Conservation (phyloP, 2,329 filamentous ascomycete genomes). For the Huntiella abstrusa region DNA sequence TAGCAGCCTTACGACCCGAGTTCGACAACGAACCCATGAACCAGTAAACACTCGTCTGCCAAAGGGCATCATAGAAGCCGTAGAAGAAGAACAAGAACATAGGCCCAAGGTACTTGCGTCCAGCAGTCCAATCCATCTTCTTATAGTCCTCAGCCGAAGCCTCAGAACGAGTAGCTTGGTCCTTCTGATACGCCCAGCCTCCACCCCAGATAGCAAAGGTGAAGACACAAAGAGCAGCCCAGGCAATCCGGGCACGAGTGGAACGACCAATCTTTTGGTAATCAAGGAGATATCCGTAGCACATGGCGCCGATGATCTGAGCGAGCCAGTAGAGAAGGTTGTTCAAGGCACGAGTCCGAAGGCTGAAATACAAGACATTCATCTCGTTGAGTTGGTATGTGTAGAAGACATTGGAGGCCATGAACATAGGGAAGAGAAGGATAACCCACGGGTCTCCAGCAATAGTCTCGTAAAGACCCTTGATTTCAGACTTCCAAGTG, state of each 20-base stretch:
- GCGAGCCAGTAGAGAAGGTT: constrained; percentile 60
- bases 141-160: constrained; percentile 15
- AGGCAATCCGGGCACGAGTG: constrained; percentile 45
- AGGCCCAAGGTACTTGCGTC: constrained; percentile 47
- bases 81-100: constrained; percentile 88
- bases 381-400: constrained; percentile 37
- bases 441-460: constrained; percentile 52
- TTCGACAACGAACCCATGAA: constrained; percentile 87
- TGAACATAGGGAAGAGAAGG: constrained; percentile 43
- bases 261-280: constrained; percentile 38
- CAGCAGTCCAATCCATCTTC: constrained; percentile 43
- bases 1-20: constrained; percentile 78
- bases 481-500: constrained; percentile 61
- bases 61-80: constrained; percentile 73
- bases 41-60: constrained; percentile 88
- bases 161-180: constrained; percentile 32
- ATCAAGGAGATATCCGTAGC: constrained; percentile 59
- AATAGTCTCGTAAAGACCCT: constrained; percentile 58
- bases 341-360: constrained; percentile 45
- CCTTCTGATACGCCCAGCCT: constrained; percentile 57
- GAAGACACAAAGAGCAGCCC: constrained; percentile 42
- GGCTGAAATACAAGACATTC: constrained; percentile 35
- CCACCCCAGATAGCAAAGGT: constrained; percentile 71
- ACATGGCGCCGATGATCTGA: constrained; percentile 57
- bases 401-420: constrained; percentile 36